Percentiles rank a stretch among this genome's conserved stretches.
phyloP scores from a whole-genome alignment of 106 monocot species.

The Apostasia shenzhenica region DNA sequence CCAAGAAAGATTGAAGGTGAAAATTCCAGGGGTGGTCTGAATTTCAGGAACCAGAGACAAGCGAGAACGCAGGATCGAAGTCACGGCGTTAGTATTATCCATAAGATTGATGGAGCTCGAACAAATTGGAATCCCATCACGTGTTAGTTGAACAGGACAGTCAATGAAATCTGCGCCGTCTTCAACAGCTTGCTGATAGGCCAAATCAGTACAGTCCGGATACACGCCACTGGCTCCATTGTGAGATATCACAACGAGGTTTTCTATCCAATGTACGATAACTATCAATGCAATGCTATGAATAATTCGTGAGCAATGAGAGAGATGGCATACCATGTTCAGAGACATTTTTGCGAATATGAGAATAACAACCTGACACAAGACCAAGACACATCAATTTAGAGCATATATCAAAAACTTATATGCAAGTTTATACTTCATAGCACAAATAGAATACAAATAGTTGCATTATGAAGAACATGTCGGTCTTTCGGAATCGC shows the following conservation, averaged over 20 bases:
- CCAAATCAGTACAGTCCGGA: slow-evolving; percentile 83
- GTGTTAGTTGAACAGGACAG: slow-evolving; percentile 81
- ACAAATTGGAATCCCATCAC: slow-evolving; percentile 64
- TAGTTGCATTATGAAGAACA: not conserved
- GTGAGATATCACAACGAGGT: slow-evolving; percentile 54
- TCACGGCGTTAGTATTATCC: slow-evolving; percentile 37
- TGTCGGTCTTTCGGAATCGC: not conserved
- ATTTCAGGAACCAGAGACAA: slow-evolving; percentile 32
- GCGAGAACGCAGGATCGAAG: slow-evolving; percentile 22
- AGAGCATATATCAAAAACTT: too few species aligned
- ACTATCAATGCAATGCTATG: not conserved
- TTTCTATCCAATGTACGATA: slow-evolving; percentile 10
- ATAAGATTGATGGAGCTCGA: slow-evolving; percentile 72
- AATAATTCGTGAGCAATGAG: not conserved
- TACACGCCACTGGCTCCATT: slow-evolving; percentile 81
- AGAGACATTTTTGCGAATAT: slow-evolving; percentile 12
- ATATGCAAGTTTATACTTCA: too few species aligned
- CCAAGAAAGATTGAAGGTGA: slow-evolving; percentile 85
- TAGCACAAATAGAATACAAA: not conserved
- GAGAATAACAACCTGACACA: slow-evolving; percentile 59
- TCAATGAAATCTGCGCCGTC: slow-evolving; percentile 85
- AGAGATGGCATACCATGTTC: slow-evolving; percentile 23
- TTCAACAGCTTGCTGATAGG: slow-evolving; percentile 65
- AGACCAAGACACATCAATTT: not conserved
- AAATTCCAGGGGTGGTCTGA: slow-evolving; percentile 41